Conservation (phyloP, 1,284 basidiomycete genomes). For the Xerocomus nothofagi region DNA sequence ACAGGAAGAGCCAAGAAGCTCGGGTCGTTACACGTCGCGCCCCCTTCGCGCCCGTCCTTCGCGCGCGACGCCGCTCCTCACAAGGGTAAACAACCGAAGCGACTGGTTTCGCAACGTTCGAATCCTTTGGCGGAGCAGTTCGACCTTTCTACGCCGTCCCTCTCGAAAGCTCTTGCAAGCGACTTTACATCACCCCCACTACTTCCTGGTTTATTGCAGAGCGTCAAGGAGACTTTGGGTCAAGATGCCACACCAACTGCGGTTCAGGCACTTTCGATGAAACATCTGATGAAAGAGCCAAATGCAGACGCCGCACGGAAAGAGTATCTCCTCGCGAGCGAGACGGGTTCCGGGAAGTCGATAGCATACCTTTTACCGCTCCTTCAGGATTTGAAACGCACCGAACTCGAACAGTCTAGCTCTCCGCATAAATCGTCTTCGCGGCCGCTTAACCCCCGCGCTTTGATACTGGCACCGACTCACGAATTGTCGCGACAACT, state of each 20-base stretch:
- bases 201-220: slow-evolving; percentile 57
- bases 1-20: slow-evolving; percentile 29
- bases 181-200: slow-evolving; percentile 67
- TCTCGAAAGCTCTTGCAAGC: slow-evolving; percentile 17
- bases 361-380: slow-evolving; percentile 87
- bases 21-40: slow-evolving; percentile 37
- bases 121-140: slow-evolving; percentile 43
- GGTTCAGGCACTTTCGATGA: slow-evolving; percentile 72
- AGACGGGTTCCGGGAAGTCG: slow-evolving; percentile 89
- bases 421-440: slow-evolving; percentile 9
- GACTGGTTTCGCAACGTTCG: slow-evolving; percentile 4
- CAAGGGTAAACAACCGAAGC: slow-evolving; percentile 11
- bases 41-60: slow-evolving; percentile 19
- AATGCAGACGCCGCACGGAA: slow-evolving; percentile 37
- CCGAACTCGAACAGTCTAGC: slow-evolving; percentile 39
- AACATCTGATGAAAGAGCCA: slow-evolving; percentile 49
- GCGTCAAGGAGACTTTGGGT: slow-evolving; percentile 58
- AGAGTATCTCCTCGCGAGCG: slow-evolving; percentile 75
- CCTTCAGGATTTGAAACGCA: slow-evolving; percentile 71
- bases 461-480: slow-evolving; percentile 80
- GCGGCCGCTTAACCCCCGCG: slow-evolving; percentile 59
- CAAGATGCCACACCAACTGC: slow-evolving; percentile 59
- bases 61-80: slow-evolving; percentile 35
- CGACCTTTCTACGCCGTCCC: slow-evolving; percentile 34
- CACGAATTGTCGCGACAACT: slow-evolving; percentile 86